Conservation (phyloP, 2,329 filamentous ascomycete genomes). For the Pestalotiopsis sp. region DNA sequence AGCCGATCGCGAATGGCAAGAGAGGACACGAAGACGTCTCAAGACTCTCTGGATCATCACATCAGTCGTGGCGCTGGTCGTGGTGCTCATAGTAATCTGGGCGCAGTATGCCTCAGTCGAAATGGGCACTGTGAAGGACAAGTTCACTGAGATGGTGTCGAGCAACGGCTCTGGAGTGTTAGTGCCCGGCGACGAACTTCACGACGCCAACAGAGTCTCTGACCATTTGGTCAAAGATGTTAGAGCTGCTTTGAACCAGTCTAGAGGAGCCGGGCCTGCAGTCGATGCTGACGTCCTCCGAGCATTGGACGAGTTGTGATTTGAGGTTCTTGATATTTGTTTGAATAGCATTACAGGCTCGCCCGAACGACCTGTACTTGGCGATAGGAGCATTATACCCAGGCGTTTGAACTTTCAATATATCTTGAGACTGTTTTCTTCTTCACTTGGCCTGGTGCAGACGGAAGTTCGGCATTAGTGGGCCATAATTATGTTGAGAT, state of each 20-base stretch:
- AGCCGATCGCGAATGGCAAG: conserved; percentile 69
- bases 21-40: conserved; percentile 65
- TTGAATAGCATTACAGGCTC: neutral
- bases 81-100: conserved; percentile 46
- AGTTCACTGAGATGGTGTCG: conserved; percentile 14
- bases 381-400: conserved; percentile 9
- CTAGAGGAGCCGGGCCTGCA: conserved; percentile 19
- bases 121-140: conserved; percentile 6
- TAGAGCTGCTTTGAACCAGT: conserved; percentile 28
- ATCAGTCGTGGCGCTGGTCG: conserved; percentile 48
- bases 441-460: neutral
- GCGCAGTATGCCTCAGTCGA: conserved; percentile 31
- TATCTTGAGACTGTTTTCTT: neutral
- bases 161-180: conserved; percentile 17
- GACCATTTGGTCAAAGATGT: conserved; percentile 28
- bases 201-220: conserved; percentile 24
- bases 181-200: conserved; percentile 15
- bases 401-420: neutral
- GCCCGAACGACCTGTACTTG: neutral
- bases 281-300: conserved; percentile 29
- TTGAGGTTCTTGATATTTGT: neutral
- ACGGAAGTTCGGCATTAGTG: neutral
- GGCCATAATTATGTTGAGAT: neutral
- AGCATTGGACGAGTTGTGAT: conserved; percentile 36
- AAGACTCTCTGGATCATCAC: conserved; percentile 66